Evolutionary conservation across 2,329 filamentous ascomycete species (phyloP).

Genomic region (Metarhizium album): DNA sequence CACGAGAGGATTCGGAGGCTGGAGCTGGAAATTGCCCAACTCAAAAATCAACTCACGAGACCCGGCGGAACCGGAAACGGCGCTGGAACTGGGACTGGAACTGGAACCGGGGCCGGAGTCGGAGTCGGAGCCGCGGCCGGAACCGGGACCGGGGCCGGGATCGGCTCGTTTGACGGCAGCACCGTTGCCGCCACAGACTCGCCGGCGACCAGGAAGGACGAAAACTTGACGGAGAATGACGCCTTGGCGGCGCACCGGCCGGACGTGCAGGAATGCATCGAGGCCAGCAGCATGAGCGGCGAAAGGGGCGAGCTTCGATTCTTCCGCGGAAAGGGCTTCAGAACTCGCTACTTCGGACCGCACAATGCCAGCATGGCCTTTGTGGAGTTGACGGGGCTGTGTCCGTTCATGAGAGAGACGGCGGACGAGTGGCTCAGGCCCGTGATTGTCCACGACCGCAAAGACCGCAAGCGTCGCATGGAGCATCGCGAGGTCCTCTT

Average conservation of each 20-base stretch:
- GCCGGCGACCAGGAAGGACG: conserved; percentile 35
- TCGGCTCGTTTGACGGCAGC: conserved; percentile 39
- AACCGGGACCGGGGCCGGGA: too few species aligned
- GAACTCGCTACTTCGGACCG: conserved; percentile 48
- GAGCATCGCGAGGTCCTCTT: conserved; percentile 41
- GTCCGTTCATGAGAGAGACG: conserved; percentile 51
- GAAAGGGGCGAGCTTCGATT: conserved; percentile 46
- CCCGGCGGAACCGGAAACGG: conserved; percentile 27
- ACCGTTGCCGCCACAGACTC: conserved; percentile 35
- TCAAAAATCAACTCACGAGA: conserved; percentile 40
- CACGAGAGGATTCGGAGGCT: conserved; percentile 48
- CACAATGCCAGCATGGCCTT: conserved; percentile 52
- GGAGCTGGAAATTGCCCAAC: conserved; percentile 47
- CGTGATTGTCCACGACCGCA: conserved; percentile 42
- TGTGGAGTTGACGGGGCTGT: conserved; percentile 45
- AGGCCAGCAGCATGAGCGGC: conserved; percentile 27
- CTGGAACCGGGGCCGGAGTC: too few species aligned
- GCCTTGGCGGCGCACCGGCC: conserved; percentile 21
- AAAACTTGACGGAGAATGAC: conserved; percentile 20
- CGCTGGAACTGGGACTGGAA: too few species aligned
- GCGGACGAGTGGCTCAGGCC: conserved; percentile 51
- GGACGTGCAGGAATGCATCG: conserved; percentile 29
- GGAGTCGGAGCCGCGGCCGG: too few species aligned
- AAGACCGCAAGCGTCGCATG: conserved; percentile 43
- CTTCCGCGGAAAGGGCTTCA: conserved; percentile 48